Evolutionary conservation across 108 stramenopile genomes (phyloP).

Genomic region (Phaeodactylum tricornutum): DNA sequence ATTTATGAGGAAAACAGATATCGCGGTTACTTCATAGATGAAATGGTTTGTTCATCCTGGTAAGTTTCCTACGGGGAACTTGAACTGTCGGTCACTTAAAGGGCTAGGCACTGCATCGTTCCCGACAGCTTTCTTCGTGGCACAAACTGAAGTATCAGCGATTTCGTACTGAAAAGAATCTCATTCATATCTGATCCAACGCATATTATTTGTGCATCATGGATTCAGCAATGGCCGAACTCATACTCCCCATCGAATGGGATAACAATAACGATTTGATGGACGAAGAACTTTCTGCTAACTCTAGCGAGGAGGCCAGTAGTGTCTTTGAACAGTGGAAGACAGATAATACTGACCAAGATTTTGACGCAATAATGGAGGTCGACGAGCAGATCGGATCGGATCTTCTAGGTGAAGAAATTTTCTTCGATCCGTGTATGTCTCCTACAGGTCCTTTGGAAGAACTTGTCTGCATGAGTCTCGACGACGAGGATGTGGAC

Average conservation of each 20-base stretch:
- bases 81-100: too few species aligned
- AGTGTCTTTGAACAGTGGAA: constrained; percentile 45
- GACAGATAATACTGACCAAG: constrained; percentile 18
- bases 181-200: neutral
- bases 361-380: constrained; percentile 26
- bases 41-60: too few species aligned
- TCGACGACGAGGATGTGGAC: constrained; percentile 16
- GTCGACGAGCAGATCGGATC: constrained; percentile 46
- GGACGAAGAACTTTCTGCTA: constrained; percentile 27
- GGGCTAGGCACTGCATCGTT: too few species aligned
- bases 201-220: too few species aligned
- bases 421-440: constrained; percentile 19
- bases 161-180: neutral
- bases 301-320: constrained; percentile 29
- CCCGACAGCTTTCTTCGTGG: too few species aligned
- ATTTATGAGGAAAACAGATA: too few species aligned
- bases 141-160: too few species aligned
- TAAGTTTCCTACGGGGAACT: too few species aligned
- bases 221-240: constrained; percentile 3
- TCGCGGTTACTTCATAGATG: too few species aligned
- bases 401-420: constrained; percentile 35
- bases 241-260: constrained; percentile 20
- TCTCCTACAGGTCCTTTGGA: constrained; percentile 26
- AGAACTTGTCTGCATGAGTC: constrained; percentile 16
- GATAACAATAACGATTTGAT: constrained; percentile 2